Percentiles rank a stretch among this genome's conserved stretches.
These are phyloP conservation scores for Apiospora koreana DNA, from an alignment of 2,329 filamentous ascomycete genomes.

Conservation along the genomic window DNA sequence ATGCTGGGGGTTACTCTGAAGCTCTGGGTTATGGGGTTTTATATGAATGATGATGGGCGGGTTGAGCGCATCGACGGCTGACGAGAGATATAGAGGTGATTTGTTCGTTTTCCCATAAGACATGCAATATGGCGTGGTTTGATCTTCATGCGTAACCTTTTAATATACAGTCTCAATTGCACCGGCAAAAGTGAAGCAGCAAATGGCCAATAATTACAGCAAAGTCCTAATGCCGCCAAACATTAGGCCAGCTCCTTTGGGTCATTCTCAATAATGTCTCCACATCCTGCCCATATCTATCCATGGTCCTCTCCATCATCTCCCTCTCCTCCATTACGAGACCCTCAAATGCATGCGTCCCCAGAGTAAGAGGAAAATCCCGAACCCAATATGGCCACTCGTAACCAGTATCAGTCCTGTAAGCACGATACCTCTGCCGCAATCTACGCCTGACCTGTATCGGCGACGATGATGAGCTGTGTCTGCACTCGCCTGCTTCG, in stretches of 20 bases:
- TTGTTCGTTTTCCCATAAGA: no score
- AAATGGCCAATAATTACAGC: no score
- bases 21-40: neutral
- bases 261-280: no score
- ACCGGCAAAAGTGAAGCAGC: no score
- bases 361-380: neutral
- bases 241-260: no score
- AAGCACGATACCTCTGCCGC: neutral
- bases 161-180: no score
- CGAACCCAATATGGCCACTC: neutral
- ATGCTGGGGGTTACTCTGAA: neutral
- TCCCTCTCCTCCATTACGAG: neutral
- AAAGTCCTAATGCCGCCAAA: no score
- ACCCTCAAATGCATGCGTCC: neutral
- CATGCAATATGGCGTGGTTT: no score
- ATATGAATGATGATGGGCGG: neutral
- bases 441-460: neutral
- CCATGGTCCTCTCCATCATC: neutral
- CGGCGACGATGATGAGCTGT: neutral
- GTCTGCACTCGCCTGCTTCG: neutral
- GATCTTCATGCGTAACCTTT: no score
- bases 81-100: neutral
- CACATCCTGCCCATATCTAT: no score
- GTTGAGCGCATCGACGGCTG: neutral
- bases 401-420: accelerated